Conservation (phyloP, 495 filamentous ascomycete genomes). For the Hypoxylon perforatum region DNA sequence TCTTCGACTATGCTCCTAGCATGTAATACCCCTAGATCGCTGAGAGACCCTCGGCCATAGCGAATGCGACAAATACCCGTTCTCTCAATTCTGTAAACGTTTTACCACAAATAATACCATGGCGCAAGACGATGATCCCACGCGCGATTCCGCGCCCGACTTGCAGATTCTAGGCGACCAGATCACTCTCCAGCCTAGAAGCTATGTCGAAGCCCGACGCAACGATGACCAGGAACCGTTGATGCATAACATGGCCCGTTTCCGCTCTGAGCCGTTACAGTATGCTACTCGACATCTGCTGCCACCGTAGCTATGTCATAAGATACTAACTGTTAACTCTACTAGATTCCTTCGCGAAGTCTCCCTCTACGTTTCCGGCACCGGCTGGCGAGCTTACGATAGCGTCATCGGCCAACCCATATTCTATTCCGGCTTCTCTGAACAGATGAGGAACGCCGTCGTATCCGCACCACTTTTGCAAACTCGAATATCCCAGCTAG, state of each 20-base stretch:
- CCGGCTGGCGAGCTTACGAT: conserved; percentile 94
- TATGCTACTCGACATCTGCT: conserved; percentile 41
- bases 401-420: conserved; percentile 88
- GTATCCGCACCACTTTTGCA: conserved; percentile 79
- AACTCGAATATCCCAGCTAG: conserved; percentile 78
- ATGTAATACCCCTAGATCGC: conserved; percentile 25
- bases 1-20: conserved; percentile 20
- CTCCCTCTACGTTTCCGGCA: conserved; percentile 86
- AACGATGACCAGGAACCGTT: conserved; percentile 74
- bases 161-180: conserved; percentile 82
- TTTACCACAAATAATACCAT: conserved; percentile 40
- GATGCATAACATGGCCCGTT: conserved; percentile 84
- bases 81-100: conserved; percentile 11
- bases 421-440: conserved; percentile 91
- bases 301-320: neutral
- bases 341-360: conserved; percentile 92
- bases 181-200: conserved; percentile 83
- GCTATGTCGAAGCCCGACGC: conserved; percentile 66
- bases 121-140: conserved; percentile 48
- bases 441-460: conserved; percentile 83
- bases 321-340: conserved; percentile 43
- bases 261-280: conserved; percentile 68
- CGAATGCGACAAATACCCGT: conserved; percentile 10
- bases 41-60: conserved; percentile 33
- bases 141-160: conserved; percentile 75